Conservation (phyloP, 106 monocot genomes). For the Allium fistulosum region DNA sequence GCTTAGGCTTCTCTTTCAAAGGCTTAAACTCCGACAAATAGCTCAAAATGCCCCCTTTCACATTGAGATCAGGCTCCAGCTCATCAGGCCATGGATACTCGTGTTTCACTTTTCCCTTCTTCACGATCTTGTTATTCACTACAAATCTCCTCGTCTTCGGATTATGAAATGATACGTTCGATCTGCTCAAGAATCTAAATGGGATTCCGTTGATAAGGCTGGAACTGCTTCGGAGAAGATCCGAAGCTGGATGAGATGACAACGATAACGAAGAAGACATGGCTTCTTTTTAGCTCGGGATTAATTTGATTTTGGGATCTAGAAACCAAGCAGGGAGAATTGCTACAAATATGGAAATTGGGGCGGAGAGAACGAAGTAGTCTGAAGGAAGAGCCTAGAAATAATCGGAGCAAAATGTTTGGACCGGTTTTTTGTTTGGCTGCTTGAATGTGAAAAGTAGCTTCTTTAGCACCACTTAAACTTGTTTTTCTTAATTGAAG, state of each 20-base stretch:
- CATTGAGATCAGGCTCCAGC: slow-evolving; percentile 54
- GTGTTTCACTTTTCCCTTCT: slow-evolving; percentile 11
- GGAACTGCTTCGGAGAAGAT: slow-evolving; percentile 6
- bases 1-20: slow-evolving; percentile 56
- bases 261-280: neutral
- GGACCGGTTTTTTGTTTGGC: too few species aligned
- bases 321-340: neutral
- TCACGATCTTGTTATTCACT: slow-evolving; percentile 6
- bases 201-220: neutral
- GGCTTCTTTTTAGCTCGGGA: neutral
- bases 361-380: neutral
- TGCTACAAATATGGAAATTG: neutral
- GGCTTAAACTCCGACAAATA: slow-evolving; percentile 77
- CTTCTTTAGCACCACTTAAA: too few species aligned
- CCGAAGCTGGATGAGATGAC: slow-evolving; percentile 2
- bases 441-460: too few species aligned
- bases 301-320: neutral
- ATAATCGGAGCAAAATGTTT: neutral
- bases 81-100: slow-evolving; percentile 59
- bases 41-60: slow-evolving; percentile 52
- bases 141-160: neutral
- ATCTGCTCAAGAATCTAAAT: neutral
- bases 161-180: neutral
- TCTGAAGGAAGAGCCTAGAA: neutral
- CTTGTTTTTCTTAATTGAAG: too few species aligned